Conservation (phyloP, 2,329 filamentous ascomycete genomes). For the Aureobasidium subglaciale region DNA sequence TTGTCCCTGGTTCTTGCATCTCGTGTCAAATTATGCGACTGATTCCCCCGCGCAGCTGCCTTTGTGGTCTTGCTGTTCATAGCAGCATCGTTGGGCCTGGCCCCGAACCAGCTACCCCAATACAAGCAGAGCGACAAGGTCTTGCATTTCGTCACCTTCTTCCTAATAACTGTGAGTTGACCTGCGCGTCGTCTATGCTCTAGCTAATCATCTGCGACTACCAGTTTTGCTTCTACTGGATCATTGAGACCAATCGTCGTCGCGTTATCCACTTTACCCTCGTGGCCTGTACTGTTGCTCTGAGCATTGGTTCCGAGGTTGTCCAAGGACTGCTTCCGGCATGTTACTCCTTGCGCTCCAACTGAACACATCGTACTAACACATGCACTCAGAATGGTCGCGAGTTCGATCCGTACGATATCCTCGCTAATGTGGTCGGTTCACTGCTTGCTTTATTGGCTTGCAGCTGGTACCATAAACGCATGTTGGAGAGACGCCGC, state of each 20-base stretch:
- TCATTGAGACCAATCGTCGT: constrained; percentile 81
- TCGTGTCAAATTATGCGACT: background rate
- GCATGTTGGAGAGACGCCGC: constrained; percentile 86
- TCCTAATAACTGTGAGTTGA: constrained; percentile 63
- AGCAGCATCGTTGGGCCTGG: constrained; percentile 69
- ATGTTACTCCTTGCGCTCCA: constrained; percentile 32
- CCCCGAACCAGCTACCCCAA: constrained; percentile 45
- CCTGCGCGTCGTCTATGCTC: background rate
- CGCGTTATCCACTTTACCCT: constrained; percentile 79
- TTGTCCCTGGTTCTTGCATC: constrained; percentile 27
- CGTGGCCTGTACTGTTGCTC: constrained; percentile 64
- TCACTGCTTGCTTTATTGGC: constrained; percentile 64
- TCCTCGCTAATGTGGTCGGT: constrained; percentile 79
- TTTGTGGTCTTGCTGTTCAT: constrained; percentile 60
- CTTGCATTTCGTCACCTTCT: constrained; percentile 82
- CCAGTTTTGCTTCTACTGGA: constrained; percentile 78
- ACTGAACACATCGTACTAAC: background rate
- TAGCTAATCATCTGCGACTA: background rate
- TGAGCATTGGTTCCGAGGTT: constrained; percentile 69
- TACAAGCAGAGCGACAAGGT: constrained; percentile 76
- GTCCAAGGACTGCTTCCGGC: constrained; percentile 63
- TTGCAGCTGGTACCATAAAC: constrained; percentile 87
- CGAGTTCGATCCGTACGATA: constrained; percentile 70
- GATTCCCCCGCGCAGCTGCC: constrained; percentile 27
- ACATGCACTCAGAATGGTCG: constrained; percentile 35